Percentiles rank a stretch among this genome's conserved stretches.
These are phyloP conservation scores for Macadamia integrifolia DNA, from an alignment of 164 flowering plant genomes.

Conservation along the genomic window DNA sequence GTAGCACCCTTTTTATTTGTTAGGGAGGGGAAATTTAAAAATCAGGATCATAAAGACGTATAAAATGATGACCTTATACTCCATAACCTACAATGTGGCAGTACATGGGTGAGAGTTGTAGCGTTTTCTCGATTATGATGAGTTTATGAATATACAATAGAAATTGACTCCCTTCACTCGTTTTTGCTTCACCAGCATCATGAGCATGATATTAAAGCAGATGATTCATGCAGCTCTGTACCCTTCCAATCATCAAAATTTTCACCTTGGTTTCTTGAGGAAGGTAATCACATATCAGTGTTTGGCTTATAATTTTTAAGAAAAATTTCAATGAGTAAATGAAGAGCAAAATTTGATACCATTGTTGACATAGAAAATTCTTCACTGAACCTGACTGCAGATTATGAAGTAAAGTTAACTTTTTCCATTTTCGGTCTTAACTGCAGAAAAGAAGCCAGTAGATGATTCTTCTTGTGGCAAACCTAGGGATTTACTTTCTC, in stretches of 20 bases:
- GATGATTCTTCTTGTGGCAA: constrained; percentile 36
- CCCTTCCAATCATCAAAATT: constrained; percentile 68
- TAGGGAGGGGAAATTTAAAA: too few relatives aligned
- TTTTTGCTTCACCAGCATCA: constrained; percentile 26
- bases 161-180: background rate
- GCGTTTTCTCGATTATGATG: too few relatives aligned
- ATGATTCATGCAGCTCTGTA: constrained; percentile 37
- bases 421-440: constrained; percentile 1
- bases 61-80: too few relatives aligned
- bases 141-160: too few relatives aligned
- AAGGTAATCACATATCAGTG: constrained; percentile 39
- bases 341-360: background rate
- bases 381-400: too few relatives aligned
- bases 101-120: too few relatives aligned
- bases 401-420: background rate
- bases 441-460: constrained; percentile 54
- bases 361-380: too few relatives aligned
- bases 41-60: too few relatives aligned
- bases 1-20: too few relatives aligned
- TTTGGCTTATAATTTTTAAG: background rate
- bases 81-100: too few relatives aligned
- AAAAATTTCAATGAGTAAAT: too few relatives aligned
- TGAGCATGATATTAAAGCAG: constrained; percentile 31
- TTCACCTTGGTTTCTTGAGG: constrained; percentile 80
- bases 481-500: constrained; percentile 64